Base-by-base conservation (phyloP, 306 rosid species). In the Lagenaria siceraria region DNA sequence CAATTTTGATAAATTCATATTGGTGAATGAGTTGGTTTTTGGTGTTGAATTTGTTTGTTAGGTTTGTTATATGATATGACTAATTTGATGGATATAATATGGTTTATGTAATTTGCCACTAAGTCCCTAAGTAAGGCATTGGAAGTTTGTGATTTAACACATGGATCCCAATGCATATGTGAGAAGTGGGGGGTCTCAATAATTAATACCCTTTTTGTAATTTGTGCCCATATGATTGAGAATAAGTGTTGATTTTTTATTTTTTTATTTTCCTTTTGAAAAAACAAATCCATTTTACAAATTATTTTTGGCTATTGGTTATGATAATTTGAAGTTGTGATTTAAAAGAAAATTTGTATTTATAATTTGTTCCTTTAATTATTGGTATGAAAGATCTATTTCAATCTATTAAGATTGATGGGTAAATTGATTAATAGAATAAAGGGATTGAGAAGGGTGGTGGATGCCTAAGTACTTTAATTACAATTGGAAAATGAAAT, bases 171-270 rank as follows among this genome's bases (percentile, higher is more conserved):
- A 73, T 73, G 77, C 29, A 51, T 17, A 2, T 7, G 27, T 69
- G 36, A 42, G 55, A 43, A 69, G 75, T 69, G 75, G 75, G 75
- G 75, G 35, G 75, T 42, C 75, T 43, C 54, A 42, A 42, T 69
- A 42, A 69, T 69, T 72, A 9, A 51, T 73, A 73, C 46, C 27
- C 77, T 51, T 73, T n/a, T 48, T 71, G 24, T 48, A 3, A 71
- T 24, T 71, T 46, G 22, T 71, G 76, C 76, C 58, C 59, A 46
- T 71, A 71, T 71, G 38, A 85, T 81, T 84, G 81, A 83, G 81
- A 65, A 80, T 85, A 87, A 76, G 84, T 87, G 55, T 22, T 68
- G n/a, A 42, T 2, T 40, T 38, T 36, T 33, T 33, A 6, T 18
- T 31, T 17, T 8, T 7, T 29, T 0, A 0, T 29, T 29, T 29